These are phyloP conservation scores for Pontederia paniculata DNA, from an alignment of 176 grass and related monocot genomes.

Conservation along the genomic window DNA sequence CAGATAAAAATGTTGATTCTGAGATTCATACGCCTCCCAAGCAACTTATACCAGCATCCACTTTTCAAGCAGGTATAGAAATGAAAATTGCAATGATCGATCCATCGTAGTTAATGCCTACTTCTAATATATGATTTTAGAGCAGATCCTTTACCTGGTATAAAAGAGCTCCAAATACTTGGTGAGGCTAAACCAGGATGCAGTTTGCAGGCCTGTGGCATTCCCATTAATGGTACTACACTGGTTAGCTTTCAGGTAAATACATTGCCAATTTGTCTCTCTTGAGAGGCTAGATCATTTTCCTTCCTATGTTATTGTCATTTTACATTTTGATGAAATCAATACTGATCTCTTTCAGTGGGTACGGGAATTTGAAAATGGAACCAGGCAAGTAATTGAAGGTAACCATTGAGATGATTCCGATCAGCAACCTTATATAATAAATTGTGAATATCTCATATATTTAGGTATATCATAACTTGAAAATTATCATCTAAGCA, in stretches of 20 bases:
- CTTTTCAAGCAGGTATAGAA: slow-evolving; percentile 46
- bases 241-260: slow-evolving; percentile 91
- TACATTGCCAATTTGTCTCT: too few relatives aligned
- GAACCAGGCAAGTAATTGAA: slow-evolving; percentile 71
- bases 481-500: slow-evolving; percentile 6
- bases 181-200: slow-evolving; percentile 54
- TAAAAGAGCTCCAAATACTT: slow-evolving; percentile 80
- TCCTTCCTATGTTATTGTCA: too few relatives aligned
- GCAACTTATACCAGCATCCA: slow-evolving; percentile 32
- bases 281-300: too few relatives aligned
- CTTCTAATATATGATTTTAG: slow-evolving; percentile 36
- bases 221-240: slow-evolving; percentile 77
- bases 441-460: not conserved
- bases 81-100: not conserved
- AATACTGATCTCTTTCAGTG: slow-evolving; percentile 39
- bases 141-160: slow-evolving; percentile 32
- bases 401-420: slow-evolving; percentile 24
- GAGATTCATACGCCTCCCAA: slow-evolving; percentile 14
- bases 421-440: too few relatives aligned
- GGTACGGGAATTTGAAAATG: slow-evolving; percentile 76
- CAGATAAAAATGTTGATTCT: slow-evolving; percentile 21
- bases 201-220: slow-evolving; percentile 59
- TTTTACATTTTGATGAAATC: not conserved
- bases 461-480: slow-evolving; percentile 11
- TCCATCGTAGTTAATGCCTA: not conserved